Conservation (phyloP, 1,139 yeast genomes). For the Hyphopichia burtonii region DNA sequence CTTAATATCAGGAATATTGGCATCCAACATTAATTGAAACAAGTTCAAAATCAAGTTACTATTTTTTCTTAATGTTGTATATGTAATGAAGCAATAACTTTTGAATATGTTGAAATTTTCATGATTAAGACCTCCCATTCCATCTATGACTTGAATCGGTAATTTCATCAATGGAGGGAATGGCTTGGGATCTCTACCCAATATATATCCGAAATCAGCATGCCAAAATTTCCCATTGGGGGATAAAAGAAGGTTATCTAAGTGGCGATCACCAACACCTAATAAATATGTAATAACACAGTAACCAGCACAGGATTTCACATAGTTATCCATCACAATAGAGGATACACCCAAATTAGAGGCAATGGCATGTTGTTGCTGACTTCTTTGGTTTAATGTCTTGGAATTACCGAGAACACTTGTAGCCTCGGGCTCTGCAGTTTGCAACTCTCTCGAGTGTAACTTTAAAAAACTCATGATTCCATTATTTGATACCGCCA, state of each 20-base stretch:
- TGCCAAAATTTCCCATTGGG: constrained; percentile 89
- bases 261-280: constrained; percentile 96
- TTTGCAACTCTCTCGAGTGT: constrained; percentile 52
- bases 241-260: constrained; percentile 76
- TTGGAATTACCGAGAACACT: constrained; percentile 22
- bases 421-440: constrained; percentile 25
- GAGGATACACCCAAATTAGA: constrained; percentile 73
- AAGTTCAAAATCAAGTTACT: constrained; percentile 86
- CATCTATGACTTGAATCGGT: constrained; percentile 95
- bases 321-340: constrained; percentile 87
- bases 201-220: constrained; percentile 95
- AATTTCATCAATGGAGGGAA: constrained; percentile 98
- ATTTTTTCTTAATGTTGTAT: constrained; percentile 83
- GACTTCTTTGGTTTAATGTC: constrained; percentile 5
- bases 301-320: constrained; percentile 95
- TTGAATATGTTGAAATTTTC: constrained; percentile 84
- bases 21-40: constrained; percentile 92
- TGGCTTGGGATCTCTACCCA: constrained; percentile 97
- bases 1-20: constrained; percentile 84
- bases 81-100: constrained; percentile 92
- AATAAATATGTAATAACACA: constrained; percentile 92
- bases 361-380: constrained; percentile 30
- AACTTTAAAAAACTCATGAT: constrained; percentile 68
- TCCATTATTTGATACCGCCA: constrained; percentile 39
- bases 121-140: constrained; percentile 92